Evolutionary conservation across 108 stramenopile genomes (phyloP).

Genomic region (Aurantiochytrium sp.): DNA sequence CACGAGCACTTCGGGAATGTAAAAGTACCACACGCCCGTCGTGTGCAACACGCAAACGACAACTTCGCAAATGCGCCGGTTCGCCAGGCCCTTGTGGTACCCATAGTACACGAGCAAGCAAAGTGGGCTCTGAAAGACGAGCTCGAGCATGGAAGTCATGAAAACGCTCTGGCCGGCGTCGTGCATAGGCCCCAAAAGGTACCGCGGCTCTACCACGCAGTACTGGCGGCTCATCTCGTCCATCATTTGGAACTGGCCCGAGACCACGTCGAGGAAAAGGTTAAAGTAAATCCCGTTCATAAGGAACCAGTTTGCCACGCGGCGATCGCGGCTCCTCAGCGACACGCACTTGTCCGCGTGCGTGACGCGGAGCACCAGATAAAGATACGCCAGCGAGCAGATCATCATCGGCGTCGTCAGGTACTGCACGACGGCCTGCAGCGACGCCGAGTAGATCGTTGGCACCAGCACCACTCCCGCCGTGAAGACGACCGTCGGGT

Average conservation of each 20-base stretch:
- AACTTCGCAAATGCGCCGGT: background rate
- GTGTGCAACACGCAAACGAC: background rate
- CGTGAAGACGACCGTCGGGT: background rate
- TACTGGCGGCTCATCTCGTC: background rate
- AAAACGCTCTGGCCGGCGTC: background rate
- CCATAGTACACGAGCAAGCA: background rate
- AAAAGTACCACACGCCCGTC: constrained; percentile 6
- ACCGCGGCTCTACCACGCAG: background rate
- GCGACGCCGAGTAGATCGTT: background rate
- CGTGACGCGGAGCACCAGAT: background rate
- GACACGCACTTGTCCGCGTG: background rate
- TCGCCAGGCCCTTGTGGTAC: background rate
- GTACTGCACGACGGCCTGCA: background rate
- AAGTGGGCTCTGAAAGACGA: background rate
- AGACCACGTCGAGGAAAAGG: background rate
- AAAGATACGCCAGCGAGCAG: background rate
- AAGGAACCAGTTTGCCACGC: background rate
- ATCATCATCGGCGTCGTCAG: background rate
- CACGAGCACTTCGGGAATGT: background rate
- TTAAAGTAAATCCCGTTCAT: background rate
- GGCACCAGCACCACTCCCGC: background rate
- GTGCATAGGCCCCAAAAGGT: background rate
- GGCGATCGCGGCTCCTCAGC: background rate
- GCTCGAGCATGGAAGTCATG: background rate
- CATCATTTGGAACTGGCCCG: background rate